Evolutionary conservation across 495 filamentous ascomycete genomes (phyloP), one percentile per base, ranked within the genome.

Genomic region (Penicillium steckii): DNA sequence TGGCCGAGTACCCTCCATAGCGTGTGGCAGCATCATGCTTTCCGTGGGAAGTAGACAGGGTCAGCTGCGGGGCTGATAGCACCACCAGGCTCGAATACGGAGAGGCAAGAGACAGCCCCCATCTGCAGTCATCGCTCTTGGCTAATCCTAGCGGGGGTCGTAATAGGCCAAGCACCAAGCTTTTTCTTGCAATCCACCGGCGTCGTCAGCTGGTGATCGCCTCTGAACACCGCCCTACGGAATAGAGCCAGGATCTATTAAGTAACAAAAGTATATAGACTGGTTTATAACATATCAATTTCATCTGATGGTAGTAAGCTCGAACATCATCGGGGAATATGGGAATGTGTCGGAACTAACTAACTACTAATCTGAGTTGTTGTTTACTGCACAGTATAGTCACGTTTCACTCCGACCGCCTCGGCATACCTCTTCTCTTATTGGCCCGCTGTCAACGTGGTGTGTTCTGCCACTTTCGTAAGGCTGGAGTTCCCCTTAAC

Each of bases 401-500:
- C 27, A 29, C 27, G 27, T 44, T 44, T 32, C n/a, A 18, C 5
- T 6, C 32, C 51, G 46, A 64, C 61, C 61, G 61, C 61, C 54
- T 38, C 19, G 5, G 5, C 9, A 5, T 26, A 12, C 18, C 10
- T 17, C 9, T 15, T 22, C 35, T 21, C 18, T 61, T 37, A 61
- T 42, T 64, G 61, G 61, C 24, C 30, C 33, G 37, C 30, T 10
- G 1, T 32, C 51, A 44, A 49, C 54, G 56, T 49, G 53, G 53
- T 51, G 44, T 55, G 54, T 54, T 56, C 51, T 58, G 52, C 55
- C 50, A 29, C 25, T 23, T 45, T 40, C 44, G 57, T 66, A 59
- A 58, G 56, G 55, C 62, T 64, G 45, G 53, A 35, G 48, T 55
- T 54, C 59, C 62, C 59, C 54, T 59, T 60, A 62, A 66, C 47